Evolutionary conservation across 108 stramenopile species (phyloP).

Genomic region (Fragilariopsis cylindrus): DNA sequence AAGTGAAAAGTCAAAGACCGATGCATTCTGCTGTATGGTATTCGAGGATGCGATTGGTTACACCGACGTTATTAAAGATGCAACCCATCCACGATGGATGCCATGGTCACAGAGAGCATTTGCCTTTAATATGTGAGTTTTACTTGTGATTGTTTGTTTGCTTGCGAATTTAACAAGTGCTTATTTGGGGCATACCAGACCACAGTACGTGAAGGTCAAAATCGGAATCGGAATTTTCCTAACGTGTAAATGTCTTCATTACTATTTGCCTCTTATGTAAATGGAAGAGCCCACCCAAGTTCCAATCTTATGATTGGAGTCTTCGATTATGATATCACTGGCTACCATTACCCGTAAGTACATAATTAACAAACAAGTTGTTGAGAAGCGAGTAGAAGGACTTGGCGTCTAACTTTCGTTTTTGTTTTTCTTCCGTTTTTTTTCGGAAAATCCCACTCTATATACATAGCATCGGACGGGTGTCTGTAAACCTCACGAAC

Average conservation of each 20-base stretch:
- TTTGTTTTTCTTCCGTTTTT: too few relatives aligned
- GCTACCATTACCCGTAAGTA: constrained; percentile 26
- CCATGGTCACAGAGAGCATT: constrained; percentile 73
- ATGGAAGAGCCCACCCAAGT: constrained; percentile 28
- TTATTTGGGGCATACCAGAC: too few relatives aligned
- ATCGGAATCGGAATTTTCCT: too few relatives aligned
- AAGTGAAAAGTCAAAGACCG: constrained; percentile 47
- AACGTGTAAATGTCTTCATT: too few relatives aligned
- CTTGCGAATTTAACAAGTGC: too few relatives aligned
- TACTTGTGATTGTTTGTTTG: too few relatives aligned
- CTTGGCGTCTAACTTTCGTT: too few relatives aligned
- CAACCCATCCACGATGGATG: constrained; percentile 60
- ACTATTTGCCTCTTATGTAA: too few relatives aligned
- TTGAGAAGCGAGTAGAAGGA: too few relatives aligned
- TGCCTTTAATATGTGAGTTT: constrained; percentile 38
- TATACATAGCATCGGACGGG: constrained; percentile 35
- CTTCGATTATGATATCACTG: constrained; percentile 60
- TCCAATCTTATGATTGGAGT: constrained; percentile 68
- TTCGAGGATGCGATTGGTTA: constrained; percentile 66
- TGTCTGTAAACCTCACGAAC: constrained; percentile 61
- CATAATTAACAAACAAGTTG: too few relatives aligned
- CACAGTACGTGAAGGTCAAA: too few relatives aligned
- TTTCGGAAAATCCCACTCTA: too few relatives aligned
- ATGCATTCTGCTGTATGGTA: constrained; percentile 60
- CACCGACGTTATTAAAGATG: constrained; percentile 63